A percentile compares a stretch with the other conserved stretches of the same genome.
These are phyloP conservation scores for Ascochyta fabae DNA, from an alignment of 2,329 filamentous ascomycete genomes.

Conservation along the genomic window DNA sequence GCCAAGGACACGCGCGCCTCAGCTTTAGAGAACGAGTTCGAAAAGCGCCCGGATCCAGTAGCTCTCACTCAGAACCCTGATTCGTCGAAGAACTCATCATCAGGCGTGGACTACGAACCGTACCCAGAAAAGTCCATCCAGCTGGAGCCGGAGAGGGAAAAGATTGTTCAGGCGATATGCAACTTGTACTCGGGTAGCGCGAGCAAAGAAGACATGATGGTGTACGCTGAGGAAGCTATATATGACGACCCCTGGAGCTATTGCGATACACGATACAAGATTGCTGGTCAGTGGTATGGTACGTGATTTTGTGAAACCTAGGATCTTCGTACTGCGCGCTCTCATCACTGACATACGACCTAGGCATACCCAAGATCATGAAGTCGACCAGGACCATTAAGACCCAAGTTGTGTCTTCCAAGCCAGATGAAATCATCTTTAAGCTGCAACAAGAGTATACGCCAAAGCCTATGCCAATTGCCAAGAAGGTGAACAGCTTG, in stretches of 20 bases:
- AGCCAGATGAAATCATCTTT: constrained; percentile 52
- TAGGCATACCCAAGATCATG: constrained; percentile 54
- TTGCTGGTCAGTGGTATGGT: constrained; percentile 60
- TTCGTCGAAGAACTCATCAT: constrained; percentile 34
- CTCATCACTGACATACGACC: not conserved
- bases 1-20: constrained; percentile 21
- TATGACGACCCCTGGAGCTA: constrained; percentile 59
- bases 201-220: constrained; percentile 57
- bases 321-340: not conserved
- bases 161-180: constrained; percentile 53
- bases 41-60: constrained; percentile 36
- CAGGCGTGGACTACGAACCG: constrained; percentile 42
- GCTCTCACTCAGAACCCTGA: constrained; percentile 37
- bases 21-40: constrained; percentile 20
- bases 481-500: constrained; percentile 61
- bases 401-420: constrained; percentile 51
- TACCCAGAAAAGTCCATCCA: constrained; percentile 29
- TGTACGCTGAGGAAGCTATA: constrained; percentile 55
- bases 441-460: constrained; percentile 59
- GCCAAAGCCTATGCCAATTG: constrained; percentile 46
- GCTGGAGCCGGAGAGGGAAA: constrained; percentile 37
- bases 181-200: constrained; percentile 57
- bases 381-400: constrained; percentile 49
- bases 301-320: not conserved
- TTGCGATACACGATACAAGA: constrained; percentile 59